Base-by-base conservation (phyloP, 2,329 filamentous ascomycete genomes). In the Elsinoe australis region DNA sequence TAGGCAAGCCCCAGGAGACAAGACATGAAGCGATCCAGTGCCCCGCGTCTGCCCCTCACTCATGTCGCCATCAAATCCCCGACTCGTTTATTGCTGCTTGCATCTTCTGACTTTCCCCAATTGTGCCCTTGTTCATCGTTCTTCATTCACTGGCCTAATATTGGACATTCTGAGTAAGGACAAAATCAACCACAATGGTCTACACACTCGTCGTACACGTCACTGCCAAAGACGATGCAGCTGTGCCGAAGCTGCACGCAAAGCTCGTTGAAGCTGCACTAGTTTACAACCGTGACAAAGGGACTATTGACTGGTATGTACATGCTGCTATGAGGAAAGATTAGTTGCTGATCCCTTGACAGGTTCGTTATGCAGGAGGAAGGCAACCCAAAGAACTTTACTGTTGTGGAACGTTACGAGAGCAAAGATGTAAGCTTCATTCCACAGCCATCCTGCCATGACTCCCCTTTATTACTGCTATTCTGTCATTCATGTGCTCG, bases 281-380 rank as follows among this genome's bases (percentile, higher is more conserved):
- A 53, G 74, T 87, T 53, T 87, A 87, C 68, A 78, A 74, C 54
- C 72, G 83, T 54, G 83, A 87, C 68, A 78, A 77, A 60, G 83
- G 87, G 70, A 85, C 65, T 34, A 54, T 71, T 31, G 58, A 59
- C 38, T 65, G 63, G 63, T 65, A 36, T 39, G 55, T 46, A 15
- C 4, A 26, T 46, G 17, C 22, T 8, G 19, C 15, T 9, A 31
- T n/a, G 4, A 10, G 12, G 17, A 21, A 7, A 5, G 15, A 10
- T 12, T 4, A 10, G 1, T 44, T 9, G 21, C 38, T 44, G 19
- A 26, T 5, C 77, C 0, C 59, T 82, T 50, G 12, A 3, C 36
- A 87, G 83, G 83, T 79, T 85, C 64, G 83, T 87, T 53, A 87
- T 87, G 83, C 83, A 87, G 68, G 80, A 81, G 58, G 73, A 79